Evolutionary conservation across 345 rosid species (phyloP), one percentile per base, ranked within the genome.

Genomic region (Noccaea bulbosa): DNA sequence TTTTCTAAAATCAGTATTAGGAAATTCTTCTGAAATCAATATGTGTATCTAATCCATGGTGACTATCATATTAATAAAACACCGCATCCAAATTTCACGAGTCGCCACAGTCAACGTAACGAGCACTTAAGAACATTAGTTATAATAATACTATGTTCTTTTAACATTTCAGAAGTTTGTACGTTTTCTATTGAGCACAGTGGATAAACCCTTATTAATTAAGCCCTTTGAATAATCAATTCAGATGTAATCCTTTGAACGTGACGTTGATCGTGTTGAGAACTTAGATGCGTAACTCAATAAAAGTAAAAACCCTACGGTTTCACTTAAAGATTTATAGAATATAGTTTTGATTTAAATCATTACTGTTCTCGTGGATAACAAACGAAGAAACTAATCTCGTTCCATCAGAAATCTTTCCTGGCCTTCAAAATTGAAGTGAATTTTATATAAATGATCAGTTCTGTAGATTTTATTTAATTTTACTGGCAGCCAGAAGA

Each of bases 151-250:
- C 30, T 27, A 8, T 62, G n/a, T 71, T 8, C 35, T 51, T 17
- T 41, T 43, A 60, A 30, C 61, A 70, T 7, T 49, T 22, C 32
- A 44, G 40, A 62, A 63, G 64, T 35, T 62, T 53, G 54, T 72
- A 72, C 76, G 76, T 72, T 72, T 72, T 72, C 8, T 62, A 33
- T 63, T 72, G 76, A 62, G 70, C 44, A 52, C 14, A 43, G 54
- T 62, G 69, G 69, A 62, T 71, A 71, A 70, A 11, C 14, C 33
- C 32, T 11, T 59, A 70, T 38, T 71, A 71, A 17, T 12, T 51
- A 59, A 50, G 5, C 22, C 15, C 8, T 33, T 41, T 50, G 35
- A 60, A 70, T 61, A 51, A 61, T 41, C 45, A 51, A 32, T 33
- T 52, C 20, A 52, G 39, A 61, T 61, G 61, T 71, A 41, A 50